A percentile compares a stretch with the other conserved stretches of the same genome.
Evolutionary conservation across 768 basidiomycete genomes (phyloP).

Genomic region (Leccinum broughii): DNA sequence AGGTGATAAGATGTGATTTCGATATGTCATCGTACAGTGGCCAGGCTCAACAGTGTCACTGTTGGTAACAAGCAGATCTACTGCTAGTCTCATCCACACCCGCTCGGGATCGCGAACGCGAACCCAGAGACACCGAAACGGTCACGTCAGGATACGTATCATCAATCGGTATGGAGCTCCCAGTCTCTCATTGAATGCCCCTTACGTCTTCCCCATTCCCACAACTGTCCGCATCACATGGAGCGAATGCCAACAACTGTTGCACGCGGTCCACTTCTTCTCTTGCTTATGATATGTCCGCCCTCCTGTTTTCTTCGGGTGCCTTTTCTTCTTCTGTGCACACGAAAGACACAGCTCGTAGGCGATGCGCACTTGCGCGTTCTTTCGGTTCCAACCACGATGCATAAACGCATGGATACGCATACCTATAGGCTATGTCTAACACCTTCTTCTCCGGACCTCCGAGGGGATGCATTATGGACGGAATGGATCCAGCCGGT

Average conservation of each 20-base stretch:
- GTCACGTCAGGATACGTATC: conserved; percentile 4
- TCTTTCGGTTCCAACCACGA: conserved; percentile 1
- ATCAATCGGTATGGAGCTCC: background rate
- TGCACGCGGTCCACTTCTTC: conserved; percentile 12
- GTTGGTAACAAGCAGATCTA: background rate
- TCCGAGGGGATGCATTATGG: conserved; percentile 23
- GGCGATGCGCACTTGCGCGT: conserved; percentile 3
- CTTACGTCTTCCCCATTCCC: conserved; percentile 13
- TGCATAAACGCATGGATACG: conserved; percentile 8
- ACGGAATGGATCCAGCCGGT: background rate
- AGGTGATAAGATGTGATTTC: background rate
- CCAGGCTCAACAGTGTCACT: background rate
- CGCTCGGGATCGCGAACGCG: conserved; percentile 3
- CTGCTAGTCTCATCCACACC: background rate
- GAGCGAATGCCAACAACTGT: conserved; percentile 1
- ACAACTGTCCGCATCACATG: conserved; percentile 17
- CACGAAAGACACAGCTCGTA: conserved; percentile 8
- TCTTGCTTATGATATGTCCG: background rate
- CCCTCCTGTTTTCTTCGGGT: background rate
- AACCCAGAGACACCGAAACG: conserved; percentile 4
- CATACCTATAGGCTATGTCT: conserved; percentile 4
- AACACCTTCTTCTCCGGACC: conserved; percentile 13
- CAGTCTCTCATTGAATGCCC: background rate
- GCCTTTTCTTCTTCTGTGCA: background rate
- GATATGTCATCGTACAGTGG: background rate